These are phyloP conservation scores for Phytopythium ostracodes DNA, from an alignment of 352 stramenopile genomes.

Conservation along the genomic window DNA sequence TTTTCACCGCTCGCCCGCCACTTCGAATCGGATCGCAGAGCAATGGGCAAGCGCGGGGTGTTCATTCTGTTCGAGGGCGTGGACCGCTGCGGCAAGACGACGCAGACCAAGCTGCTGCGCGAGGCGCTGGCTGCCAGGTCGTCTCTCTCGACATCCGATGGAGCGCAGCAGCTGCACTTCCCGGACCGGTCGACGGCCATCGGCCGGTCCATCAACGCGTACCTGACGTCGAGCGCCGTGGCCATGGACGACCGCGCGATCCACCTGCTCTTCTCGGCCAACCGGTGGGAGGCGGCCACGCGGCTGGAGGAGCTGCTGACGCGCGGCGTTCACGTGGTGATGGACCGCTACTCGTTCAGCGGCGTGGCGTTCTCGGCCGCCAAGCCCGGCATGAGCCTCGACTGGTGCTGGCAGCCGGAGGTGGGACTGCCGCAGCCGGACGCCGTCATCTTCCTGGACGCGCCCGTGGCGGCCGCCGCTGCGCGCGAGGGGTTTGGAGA, in stretches of 20 bases:
- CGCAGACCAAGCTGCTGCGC: conserved; percentile 93
- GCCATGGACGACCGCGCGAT: conserved; percentile 96
- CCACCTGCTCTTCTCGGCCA: conserved; percentile 99
- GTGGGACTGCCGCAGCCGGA: conserved; percentile 96
- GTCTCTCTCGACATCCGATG: conserved; percentile 7
- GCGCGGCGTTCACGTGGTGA: conserved; percentile 91
- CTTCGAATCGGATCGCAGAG: too few relatives aligned
- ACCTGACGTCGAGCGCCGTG: conserved; percentile 84
- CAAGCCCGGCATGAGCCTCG: conserved; percentile 91
- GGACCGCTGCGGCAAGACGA: conserved; percentile 99
- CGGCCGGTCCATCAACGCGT: conserved; percentile 96
- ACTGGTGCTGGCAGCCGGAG: conserved; percentile 98
- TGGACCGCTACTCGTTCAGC: conserved; percentile 97
- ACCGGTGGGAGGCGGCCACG: conserved; percentile 96
- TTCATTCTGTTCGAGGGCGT: conserved; percentile 99
- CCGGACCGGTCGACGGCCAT: conserved; percentile 89
- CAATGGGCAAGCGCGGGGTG: conserved; percentile 81
- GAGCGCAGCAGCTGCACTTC: conserved; percentile 62
- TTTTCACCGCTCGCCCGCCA: background rate
- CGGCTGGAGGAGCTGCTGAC: conserved; percentile 66
- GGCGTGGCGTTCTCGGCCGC: conserved; percentile 98
- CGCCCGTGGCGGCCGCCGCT: conserved; percentile 88
- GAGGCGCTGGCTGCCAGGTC: conserved; percentile 37
- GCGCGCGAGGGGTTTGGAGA: conserved; percentile 92
- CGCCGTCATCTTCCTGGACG: conserved; percentile 96